phyloP scores from a whole-genome alignment of 192 early-diverging fungal species.

The Phycomyces blakesleeanus region DNA sequence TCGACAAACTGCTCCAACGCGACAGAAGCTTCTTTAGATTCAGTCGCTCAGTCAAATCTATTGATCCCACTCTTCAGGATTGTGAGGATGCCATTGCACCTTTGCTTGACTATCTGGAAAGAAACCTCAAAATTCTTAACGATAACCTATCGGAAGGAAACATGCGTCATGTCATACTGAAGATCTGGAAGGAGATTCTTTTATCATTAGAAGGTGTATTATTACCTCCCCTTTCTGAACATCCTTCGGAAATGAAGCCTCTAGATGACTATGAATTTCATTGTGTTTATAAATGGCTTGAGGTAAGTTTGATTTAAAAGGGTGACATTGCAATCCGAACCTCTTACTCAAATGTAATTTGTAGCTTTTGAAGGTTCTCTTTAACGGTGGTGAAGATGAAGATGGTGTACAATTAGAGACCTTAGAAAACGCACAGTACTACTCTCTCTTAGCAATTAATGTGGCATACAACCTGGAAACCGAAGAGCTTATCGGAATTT shows the following conservation, averaged over 20 bases:
- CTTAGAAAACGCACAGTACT: constrained; percentile 63
- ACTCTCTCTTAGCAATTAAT: constrained; percentile 58
- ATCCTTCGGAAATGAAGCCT: constrained; percentile 53
- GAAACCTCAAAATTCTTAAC: constrained; percentile 62
- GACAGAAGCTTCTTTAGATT: constrained; percentile 48
- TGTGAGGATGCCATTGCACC: constrained; percentile 67
- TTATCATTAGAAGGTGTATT: constrained; percentile 63
- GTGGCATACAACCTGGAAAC: constrained; percentile 66
- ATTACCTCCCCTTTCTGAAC: constrained; percentile 65
- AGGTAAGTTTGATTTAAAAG: constrained; percentile 30
- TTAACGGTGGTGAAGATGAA: constrained; percentile 67
- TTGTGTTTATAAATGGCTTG: constrained; percentile 67
- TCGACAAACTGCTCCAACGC: constrained; percentile 47
- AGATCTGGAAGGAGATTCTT: constrained; percentile 72
- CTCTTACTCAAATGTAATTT: constrained; percentile 2
- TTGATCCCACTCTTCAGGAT: constrained; percentile 40
- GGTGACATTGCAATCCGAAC: neutral
- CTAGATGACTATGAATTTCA: constrained; percentile 61
- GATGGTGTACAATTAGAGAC: constrained; percentile 60
- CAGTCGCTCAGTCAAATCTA: constrained; percentile 26
- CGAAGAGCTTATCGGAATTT: constrained; percentile 60
- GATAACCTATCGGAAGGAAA: constrained; percentile 61
- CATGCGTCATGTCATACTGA: constrained; percentile 60
- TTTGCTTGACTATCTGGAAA: constrained; percentile 73
- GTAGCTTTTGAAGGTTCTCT: constrained; percentile 66